phyloP scores from a whole-genome alignment of 1,284 basidiomycete species.

The Papiliotrema nemorosa region DNA sequence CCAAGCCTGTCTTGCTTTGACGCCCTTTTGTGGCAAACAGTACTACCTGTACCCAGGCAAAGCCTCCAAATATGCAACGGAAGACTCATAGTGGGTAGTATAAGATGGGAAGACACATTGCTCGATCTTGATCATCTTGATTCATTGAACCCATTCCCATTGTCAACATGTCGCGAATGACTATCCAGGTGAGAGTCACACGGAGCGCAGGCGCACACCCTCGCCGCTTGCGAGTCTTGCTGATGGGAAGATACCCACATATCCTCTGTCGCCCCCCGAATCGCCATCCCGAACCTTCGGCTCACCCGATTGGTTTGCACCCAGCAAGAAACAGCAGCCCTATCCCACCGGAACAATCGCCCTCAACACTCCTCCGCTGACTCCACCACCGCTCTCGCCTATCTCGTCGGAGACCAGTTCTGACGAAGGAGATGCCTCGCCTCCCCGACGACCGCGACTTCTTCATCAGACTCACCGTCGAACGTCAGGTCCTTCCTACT shows the following conservation, averaged over 20 bases:
- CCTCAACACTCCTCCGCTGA: slow-evolving; percentile 7
- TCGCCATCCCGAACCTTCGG: slow-evolving; percentile 9
- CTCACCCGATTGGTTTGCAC: slow-evolving; percentile 22
- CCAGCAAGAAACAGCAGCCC: slow-evolving; percentile 11
- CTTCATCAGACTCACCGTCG: slow-evolving; percentile 3
- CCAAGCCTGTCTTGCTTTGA: too few species aligned
- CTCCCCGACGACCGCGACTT: neutral
- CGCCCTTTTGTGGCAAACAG: too few species aligned
- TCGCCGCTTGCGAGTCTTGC: too few species aligned
- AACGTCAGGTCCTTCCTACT: slow-evolving; percentile 1
- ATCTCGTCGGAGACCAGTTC: neutral
- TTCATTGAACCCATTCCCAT: too few species aligned
- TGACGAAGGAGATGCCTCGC: slow-evolving; percentile 1
- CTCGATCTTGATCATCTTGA: too few species aligned
- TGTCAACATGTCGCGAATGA: neutral
- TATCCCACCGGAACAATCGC: slow-evolving; percentile 9
- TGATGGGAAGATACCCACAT: slow-evolving; percentile 16
- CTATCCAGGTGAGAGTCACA: neutral
- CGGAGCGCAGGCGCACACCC: too few species aligned
- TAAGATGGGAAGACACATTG: too few species aligned
- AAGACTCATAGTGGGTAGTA: too few species aligned
- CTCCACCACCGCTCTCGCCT: slow-evolving; percentile 2
- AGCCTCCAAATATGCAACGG: too few species aligned
- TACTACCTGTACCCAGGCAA: too few species aligned
- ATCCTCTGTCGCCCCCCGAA: slow-evolving; percentile 21